Evolutionary conservation across 164 flowering plant species (phyloP).

Genomic region (Tetracentron sinense): DNA sequence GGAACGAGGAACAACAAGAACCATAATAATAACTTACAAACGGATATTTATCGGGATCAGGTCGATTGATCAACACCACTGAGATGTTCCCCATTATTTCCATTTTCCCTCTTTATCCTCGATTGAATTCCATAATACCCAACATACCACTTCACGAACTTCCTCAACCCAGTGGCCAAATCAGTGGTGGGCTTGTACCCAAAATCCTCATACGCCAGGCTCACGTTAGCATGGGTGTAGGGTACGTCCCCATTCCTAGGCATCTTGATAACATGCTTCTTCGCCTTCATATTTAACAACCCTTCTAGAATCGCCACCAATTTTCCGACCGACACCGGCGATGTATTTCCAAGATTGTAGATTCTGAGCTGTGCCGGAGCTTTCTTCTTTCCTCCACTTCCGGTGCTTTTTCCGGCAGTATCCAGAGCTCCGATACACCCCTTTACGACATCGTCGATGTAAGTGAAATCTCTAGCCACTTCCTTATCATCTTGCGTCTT

Average conservation of each 20-base stretch:
- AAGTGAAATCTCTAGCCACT: constrained; percentile 94
- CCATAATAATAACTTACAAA: neutral
- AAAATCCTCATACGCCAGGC: constrained; percentile 64
- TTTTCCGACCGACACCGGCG: constrained; percentile 58
- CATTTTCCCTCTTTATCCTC: constrained; percentile 49
- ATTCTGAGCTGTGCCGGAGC: constrained; percentile 79
- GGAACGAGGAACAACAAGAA: neutral
- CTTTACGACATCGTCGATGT: constrained; percentile 76
- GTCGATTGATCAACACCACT: neutral
- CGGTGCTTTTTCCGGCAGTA: constrained; percentile 90
- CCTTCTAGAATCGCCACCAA: constrained; percentile 63
- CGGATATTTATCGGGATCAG: neutral
- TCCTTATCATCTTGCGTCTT: constrained; percentile 56
- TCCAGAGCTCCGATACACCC: constrained; percentile 88
- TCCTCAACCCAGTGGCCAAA: no score
- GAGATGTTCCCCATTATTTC: neutral
- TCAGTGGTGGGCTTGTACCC: no score
- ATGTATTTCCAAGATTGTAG: no score
- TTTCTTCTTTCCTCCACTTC: constrained; percentile 77
- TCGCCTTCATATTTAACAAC: constrained; percentile 55
- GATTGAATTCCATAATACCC: constrained; percentile 63
- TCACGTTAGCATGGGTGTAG: constrained; percentile 88
- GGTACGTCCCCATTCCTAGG: no score
- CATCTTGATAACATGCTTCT: constrained; percentile 73
- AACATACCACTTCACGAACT: no score